A percentile compares a stretch with the other conserved stretches of the same genome.
Conservation (phyloP, 257 asterid species). For the Striga asiatica region DNA sequence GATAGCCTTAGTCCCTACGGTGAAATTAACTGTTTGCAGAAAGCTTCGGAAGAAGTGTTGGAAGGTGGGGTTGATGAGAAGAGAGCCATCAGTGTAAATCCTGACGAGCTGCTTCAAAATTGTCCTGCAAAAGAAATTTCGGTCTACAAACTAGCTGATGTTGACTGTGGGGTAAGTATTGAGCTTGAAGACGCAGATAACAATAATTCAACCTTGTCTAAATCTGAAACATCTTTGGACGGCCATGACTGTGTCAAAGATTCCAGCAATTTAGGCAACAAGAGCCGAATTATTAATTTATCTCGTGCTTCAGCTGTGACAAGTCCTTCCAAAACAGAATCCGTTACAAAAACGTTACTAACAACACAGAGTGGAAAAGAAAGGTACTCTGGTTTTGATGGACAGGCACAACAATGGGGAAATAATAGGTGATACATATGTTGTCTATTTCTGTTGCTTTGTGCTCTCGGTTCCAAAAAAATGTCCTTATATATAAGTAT, state of each 20-base stretch:
- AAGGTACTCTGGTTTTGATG: conserved; percentile 46
- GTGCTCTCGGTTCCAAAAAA: no score
- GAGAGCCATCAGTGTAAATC: conserved; percentile 16
- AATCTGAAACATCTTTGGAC: conserved; percentile 33
- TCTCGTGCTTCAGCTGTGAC: conserved; percentile 44
- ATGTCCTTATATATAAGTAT: no score
- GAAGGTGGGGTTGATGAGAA: conserved; percentile 26
- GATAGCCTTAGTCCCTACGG: conserved; percentile 19
- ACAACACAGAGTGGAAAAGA: conserved; percentile 54
- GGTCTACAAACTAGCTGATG: conserved; percentile 23
- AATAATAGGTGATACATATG: conserved; percentile 22
- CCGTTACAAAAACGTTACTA: conserved; percentile 34
- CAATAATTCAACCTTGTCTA: conserved; percentile 27
- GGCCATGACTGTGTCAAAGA: conserved; percentile 38
- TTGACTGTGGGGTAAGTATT: no score
- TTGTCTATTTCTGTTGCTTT: no score
- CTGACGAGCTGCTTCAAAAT: conserved; percentile 18
- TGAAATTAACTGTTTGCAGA: conserved; percentile 26
- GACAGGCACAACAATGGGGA: conserved; percentile 40
- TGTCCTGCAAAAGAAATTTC: conserved; percentile 23
- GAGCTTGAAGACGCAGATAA: conserved; percentile 23
- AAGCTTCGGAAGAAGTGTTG: conserved; percentile 19
- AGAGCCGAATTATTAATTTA: conserved; percentile 75
- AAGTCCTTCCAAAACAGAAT: conserved; percentile 36
- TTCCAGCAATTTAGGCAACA: conserved; percentile 28